phyloP scores from a whole-genome alignment of 805 yeast species.

The Candida vaughaniae region DNA sequence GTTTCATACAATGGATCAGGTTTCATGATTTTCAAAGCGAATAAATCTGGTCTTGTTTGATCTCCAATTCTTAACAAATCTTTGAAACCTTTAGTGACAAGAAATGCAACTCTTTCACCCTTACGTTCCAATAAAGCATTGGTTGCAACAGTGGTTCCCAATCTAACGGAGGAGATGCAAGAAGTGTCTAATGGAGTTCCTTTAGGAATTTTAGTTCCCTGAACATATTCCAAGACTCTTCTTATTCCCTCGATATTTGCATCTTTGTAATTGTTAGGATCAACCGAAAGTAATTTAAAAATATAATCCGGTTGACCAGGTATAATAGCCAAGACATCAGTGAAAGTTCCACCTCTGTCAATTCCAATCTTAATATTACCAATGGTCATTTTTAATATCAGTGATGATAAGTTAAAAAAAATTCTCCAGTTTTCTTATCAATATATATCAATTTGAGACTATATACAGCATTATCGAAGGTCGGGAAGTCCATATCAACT shows the following conservation, averaged over 20 bases:
- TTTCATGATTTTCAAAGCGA: conserved; percentile 70
- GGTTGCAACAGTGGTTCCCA: conserved; percentile 95
- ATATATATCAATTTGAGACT: no score
- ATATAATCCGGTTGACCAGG: conserved; percentile 55
- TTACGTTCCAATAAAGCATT: conserved; percentile 88
- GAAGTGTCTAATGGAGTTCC: conserved; percentile 42
- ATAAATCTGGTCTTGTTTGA: conserved; percentile 85
- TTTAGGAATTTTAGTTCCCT: conserved; percentile 52
- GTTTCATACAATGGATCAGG: conserved; percentile 67
- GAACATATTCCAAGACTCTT: conserved; percentile 60
- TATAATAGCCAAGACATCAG: conserved; percentile 56
- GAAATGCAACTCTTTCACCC: conserved; percentile 79
- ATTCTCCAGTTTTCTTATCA: no score
- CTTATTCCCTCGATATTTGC: conserved; percentile 91
- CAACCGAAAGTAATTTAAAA: conserved; percentile 77
- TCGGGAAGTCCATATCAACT: no score
- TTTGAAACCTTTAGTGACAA: conserved; percentile 83
- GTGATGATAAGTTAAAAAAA: no score
- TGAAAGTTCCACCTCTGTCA: conserved; percentile 78
- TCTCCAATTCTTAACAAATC: conserved; percentile 81
- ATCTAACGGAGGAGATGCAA: conserved; percentile 60
- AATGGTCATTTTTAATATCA: conserved; percentile 1
- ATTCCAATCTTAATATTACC: conserved; percentile 12
- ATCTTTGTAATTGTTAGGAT: conserved; percentile 78
- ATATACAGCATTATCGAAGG: no score